These are phyloP conservation scores for Fraxinus sp. DNA, from an alignment of 305 asterid genomes.

Conservation along the genomic window DNA sequence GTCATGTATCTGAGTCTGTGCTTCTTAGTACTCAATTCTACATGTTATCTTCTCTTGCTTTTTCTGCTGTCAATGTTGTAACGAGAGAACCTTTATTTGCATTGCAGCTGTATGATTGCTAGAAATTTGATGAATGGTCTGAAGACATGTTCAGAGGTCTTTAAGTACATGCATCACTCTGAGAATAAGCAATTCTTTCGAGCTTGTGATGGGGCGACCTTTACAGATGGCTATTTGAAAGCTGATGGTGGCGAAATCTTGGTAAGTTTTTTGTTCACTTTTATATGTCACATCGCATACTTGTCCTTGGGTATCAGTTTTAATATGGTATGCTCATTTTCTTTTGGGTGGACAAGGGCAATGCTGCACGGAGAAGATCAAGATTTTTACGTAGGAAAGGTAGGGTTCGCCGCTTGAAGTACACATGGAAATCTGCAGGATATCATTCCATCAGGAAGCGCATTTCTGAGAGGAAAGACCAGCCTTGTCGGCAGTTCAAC, in stretches of 20 bases:
- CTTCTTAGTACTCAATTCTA: not conserved
- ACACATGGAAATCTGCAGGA: constrained; percentile 91
- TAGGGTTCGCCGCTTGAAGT: constrained; percentile 87
- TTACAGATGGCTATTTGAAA: constrained; percentile 55
- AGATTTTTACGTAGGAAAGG: constrained; percentile 84
- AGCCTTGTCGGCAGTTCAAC: constrained; percentile 84
- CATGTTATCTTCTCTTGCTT: constrained; percentile 8
- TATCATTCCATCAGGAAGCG: constrained; percentile 80
- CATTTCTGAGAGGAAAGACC: constrained; percentile 86
- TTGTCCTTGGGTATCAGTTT: constrained; percentile 20
- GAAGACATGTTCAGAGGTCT: constrained; percentile 86
- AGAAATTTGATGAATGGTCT: constrained; percentile 86
- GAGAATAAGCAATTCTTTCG: constrained; percentile 51
- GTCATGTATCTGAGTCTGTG: not conserved
- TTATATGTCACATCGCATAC: constrained; percentile 20
- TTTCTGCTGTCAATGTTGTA: constrained; percentile 16
- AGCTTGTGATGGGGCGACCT: constrained; percentile 48
- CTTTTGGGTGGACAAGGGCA: constrained; percentile 54
- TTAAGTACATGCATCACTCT: constrained; percentile 65
- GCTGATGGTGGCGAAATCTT: constrained; percentile 62
- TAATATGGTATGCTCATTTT: constrained; percentile 5
- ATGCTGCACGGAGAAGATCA: constrained; percentile 77
- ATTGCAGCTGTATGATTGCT: constrained; percentile 90
- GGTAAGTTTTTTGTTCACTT: constrained; percentile 43
- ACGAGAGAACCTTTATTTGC: constrained; percentile 31